Conservation (phyloP, 208 protist genomes). For the Herpetomonas samuelpessoai region DNA sequence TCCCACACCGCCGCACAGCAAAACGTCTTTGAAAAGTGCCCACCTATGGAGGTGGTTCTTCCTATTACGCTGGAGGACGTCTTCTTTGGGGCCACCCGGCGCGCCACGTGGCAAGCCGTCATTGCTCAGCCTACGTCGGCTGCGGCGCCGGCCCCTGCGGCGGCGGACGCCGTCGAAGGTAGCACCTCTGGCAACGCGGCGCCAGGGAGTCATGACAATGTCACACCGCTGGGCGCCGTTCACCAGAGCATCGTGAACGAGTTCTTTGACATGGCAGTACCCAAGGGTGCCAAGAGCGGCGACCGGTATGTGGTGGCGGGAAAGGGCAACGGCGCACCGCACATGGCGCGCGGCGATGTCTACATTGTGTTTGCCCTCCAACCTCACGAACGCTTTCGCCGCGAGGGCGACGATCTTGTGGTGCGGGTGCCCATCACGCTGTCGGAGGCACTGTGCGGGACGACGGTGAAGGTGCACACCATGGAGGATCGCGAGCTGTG, state of each 20-base stretch:
- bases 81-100: conserved; percentile 78
- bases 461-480: conserved; percentile 69
- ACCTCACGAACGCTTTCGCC: conserved; percentile 68
- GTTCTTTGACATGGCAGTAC: conserved; percentile 62
- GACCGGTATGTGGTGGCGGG: conserved; percentile 63
- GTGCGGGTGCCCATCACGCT: conserved; percentile 62
- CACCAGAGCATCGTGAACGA: too few species aligned
- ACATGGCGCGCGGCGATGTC: conserved; percentile 69
- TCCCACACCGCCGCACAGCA: conserved; percentile 52
- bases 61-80: conserved; percentile 81
- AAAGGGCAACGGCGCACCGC: conserved; percentile 57
- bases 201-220: too few species aligned
- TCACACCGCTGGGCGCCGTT: too few species aligned
- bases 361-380: conserved; percentile 60
- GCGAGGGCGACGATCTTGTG: conserved; percentile 83
- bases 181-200: conserved; percentile 23
- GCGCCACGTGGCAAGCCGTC: conserved; percentile 50
- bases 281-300: conserved; percentile 64
- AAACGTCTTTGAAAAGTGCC: conserved; percentile 47
- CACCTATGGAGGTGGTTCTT: conserved; percentile 53
- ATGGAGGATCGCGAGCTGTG: conserved; percentile 79
- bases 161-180: conserved; percentile 12
- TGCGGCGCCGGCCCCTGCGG: too few species aligned
- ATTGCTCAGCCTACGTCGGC: too few species aligned
- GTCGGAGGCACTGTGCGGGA: conserved; percentile 83